Conservation (phyloP, 257 asterid genomes). For the Nicotiana noctiflora region DNA sequence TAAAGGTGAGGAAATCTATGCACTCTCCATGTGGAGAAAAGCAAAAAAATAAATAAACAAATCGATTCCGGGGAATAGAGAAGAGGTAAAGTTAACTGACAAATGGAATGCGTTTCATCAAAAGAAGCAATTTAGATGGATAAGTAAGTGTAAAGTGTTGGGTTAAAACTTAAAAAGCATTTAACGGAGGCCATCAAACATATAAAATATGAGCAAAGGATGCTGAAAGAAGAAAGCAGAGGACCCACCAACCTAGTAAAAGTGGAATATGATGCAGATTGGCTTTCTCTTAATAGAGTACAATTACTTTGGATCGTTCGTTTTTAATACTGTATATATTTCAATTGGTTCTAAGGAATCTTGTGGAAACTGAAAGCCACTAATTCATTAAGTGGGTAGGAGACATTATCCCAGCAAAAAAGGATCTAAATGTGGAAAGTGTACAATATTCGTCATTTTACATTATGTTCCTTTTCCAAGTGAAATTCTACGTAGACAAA, state of each 20-base stretch:
- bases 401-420: not conserved
- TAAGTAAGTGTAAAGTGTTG: slow-evolving; percentile 4
- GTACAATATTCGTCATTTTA: not conserved
- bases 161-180: not conserved
- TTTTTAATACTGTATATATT: not conserved
- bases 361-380: slow-evolving; percentile 16
- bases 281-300: slow-evolving; percentile 16
- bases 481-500: not conserved
- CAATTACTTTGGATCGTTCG: slow-evolving; percentile 34
- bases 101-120: slow-evolving; percentile 14
- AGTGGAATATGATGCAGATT: slow-evolving; percentile 7
- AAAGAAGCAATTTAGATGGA: not conserved
- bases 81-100: slow-evolving; percentile 8
- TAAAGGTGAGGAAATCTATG: slow-evolving; percentile 17
- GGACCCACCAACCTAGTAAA: not conserved
- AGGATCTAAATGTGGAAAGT: slow-evolving; percentile 9
- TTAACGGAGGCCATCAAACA: not conserved
- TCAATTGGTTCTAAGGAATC: slow-evolving; percentile 19
- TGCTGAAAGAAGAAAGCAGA: not conserved
- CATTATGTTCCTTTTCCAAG: slow-evolving; percentile 3
- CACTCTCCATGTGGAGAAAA: slow-evolving; percentile 33
- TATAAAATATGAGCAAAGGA: not conserved
- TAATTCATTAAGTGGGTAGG: slow-evolving; percentile 19
- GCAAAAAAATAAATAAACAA: not conserved
- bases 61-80: not conserved